Evolutionary conservation across 2,329 filamentous ascomycete genomes (phyloP), one percentile per base, ranked within the genome.

Genomic region (Macrophomina tecta): DNA sequence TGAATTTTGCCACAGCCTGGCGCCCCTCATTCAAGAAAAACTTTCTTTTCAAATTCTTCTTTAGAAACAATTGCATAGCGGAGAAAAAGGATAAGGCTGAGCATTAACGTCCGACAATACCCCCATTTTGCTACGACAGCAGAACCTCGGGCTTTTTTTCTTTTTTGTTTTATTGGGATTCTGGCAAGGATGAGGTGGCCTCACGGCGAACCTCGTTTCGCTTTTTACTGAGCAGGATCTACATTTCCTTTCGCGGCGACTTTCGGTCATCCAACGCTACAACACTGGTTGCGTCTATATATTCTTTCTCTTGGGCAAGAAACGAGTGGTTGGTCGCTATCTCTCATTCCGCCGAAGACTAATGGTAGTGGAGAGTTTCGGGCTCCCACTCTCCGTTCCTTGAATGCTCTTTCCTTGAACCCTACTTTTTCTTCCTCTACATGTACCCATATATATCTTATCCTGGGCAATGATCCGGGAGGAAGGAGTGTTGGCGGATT

Each of bases 61-160:
- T 49, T 16, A 36, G 38, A 49, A 62, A 49, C 58, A 62, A 62
- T 62, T 49, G 58, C 58, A 62, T 62, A 62, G 58, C 58, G 58
- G 32, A 38, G 23, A 28, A 62, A 62, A 38, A 23, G 42, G 30
- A 36, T 62, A 38, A 8, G 42, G 58, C 45, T 45, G 32, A 62
- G 58, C 32, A 62, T 49, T 18, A 36, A 62, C 48, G 58, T 62
- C 58, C 58, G 58, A 49, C 58, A 40, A 62, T 62, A 62, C 58
- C 42, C 56, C 58, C 46, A 12, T 46, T 46, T 49, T 49, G 45
- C 42, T 49, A 62, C 30, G 58, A n/a, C 18, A 49, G 58, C 58
- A 62, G 38, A 55, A 49, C 5, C 58, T 62, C 58, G 42, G 45
- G 46, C 28, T 34, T 46, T 12, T 48, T 40, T 60, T 48, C 46